phyloP scores from a whole-genome alignment of 179 eudicot species.

The Carnegiea gigantea region DNA sequence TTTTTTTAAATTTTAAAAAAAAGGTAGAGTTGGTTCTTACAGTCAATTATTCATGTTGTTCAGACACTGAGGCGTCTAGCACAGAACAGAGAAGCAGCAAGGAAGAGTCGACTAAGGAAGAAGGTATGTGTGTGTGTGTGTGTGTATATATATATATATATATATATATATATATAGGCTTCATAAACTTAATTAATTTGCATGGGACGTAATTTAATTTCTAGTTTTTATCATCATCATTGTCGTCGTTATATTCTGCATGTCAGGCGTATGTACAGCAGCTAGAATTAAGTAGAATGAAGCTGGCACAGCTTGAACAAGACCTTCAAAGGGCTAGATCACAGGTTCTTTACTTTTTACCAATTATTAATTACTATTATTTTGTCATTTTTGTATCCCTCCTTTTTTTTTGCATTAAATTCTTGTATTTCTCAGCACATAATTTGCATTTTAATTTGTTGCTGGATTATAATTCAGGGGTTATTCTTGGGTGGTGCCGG shows the following conservation, averaged over 20 bases:
- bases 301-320: slow-evolving; percentile 82
- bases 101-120: slow-evolving; percentile 87
- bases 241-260: not conserved
- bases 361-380: not conserved
- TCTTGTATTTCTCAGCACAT: not conserved
- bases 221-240: not conserved
- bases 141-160: too few species aligned
- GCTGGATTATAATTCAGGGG: slow-evolving; percentile 47
- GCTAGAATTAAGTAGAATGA: slow-evolving; percentile 87
- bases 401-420: not conserved
- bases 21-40: not conserved
- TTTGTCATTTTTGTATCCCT: not conserved
- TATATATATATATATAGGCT: not conserved
- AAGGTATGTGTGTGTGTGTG: too few species aligned
- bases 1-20: too few species aligned
- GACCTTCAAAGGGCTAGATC: slow-evolving; percentile 89
- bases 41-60: not conserved
- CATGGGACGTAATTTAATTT: not conserved
- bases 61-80: slow-evolving; percentile 93
- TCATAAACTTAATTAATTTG: not conserved
- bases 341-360: slow-evolving; percentile 49
- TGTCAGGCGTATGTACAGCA: slow-evolving; percentile 91
- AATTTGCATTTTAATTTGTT: not conserved
- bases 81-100: slow-evolving; percentile 98
- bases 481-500: slow-evolving; percentile 77